These are phyloP conservation scores for Alternaria viburni DNA, from an alignment of 2,329 filamentous ascomycete genomes.

Conservation along the genomic window DNA sequence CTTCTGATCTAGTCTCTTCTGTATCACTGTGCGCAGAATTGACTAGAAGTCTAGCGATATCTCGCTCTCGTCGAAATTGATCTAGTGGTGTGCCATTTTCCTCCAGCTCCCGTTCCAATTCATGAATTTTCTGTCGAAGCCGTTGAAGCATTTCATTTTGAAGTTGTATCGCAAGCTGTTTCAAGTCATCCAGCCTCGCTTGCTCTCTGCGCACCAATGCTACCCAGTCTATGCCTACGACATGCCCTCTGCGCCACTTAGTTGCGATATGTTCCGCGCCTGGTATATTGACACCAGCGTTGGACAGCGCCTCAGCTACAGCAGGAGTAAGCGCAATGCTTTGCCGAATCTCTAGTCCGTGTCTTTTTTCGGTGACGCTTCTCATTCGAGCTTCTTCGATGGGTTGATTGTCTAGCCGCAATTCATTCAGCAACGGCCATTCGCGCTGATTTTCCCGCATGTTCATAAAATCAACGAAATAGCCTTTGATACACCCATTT, in stretches of 20 bases:
- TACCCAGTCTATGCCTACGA: neutral
- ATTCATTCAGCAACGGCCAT: neutral
- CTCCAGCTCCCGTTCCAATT: no score
- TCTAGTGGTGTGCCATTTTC: no score
- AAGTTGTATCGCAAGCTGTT: neutral
- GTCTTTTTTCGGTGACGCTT: neutral
- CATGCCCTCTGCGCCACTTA: neutral
- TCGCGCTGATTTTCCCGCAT: neutral
- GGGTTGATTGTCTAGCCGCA: neutral
- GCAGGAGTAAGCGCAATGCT: no score
- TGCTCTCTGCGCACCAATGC: neutral
- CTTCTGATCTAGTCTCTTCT: neutral
- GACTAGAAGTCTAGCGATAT: neutral
- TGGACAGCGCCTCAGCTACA: neutral
- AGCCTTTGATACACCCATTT: neutral
- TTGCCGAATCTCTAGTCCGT: no score
- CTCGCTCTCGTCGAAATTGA: neutral
- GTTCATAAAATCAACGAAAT: neutral
- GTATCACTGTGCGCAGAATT: neutral
- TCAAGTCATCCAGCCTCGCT: neutral
- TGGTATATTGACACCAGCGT: neutral
- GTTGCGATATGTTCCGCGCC: no score
- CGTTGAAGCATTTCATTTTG: no score
- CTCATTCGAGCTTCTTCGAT: neutral
- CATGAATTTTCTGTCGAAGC: no score